phyloP scores from a whole-genome alignment of 495 filamentous ascomycete genomes.

The Lasiosphaeriaceae sp. region DNA sequence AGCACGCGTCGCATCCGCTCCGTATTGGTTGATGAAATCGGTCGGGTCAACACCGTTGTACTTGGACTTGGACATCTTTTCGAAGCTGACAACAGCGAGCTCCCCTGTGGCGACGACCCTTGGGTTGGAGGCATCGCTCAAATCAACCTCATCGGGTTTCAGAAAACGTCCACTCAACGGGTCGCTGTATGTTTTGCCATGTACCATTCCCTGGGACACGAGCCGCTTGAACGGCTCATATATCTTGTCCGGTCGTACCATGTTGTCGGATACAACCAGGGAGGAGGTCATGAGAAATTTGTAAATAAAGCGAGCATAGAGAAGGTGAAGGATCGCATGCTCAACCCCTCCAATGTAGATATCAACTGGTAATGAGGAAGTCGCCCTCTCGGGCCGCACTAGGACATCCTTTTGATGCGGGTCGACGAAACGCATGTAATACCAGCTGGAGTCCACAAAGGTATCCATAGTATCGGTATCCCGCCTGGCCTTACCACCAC shows the following conservation, averaged over 20 bases:
- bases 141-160: constrained; percentile 70
- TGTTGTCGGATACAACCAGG: constrained; percentile 22
- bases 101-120: constrained; percentile 56
- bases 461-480: constrained; percentile 97
- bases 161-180: constrained; percentile 73
- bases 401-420: constrained; percentile 57
- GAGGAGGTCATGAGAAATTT: constrained; percentile 69
- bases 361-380: constrained; percentile 64
- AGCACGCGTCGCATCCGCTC: constrained; percentile 78
- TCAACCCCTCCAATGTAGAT: constrained; percentile 85
- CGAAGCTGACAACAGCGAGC: constrained; percentile 59
- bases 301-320: constrained; percentile 87
- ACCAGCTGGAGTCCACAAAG: constrained; percentile 93
- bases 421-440: constrained; percentile 77
- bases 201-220: constrained; percentile 88
- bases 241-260: not conserved
- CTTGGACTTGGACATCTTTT: constrained; percentile 98
- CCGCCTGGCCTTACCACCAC: constrained; percentile 62
- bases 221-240: constrained; percentile 76
- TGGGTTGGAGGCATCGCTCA: constrained; percentile 53
- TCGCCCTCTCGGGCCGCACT: constrained; percentile 55
- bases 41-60: constrained; percentile 88
- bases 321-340: constrained; percentile 86
- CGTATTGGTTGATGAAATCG: constrained; percentile 63
- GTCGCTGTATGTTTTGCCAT: constrained; percentile 77